Conservation (phyloP, 805 yeast species). For the Candida pini region DNA sequence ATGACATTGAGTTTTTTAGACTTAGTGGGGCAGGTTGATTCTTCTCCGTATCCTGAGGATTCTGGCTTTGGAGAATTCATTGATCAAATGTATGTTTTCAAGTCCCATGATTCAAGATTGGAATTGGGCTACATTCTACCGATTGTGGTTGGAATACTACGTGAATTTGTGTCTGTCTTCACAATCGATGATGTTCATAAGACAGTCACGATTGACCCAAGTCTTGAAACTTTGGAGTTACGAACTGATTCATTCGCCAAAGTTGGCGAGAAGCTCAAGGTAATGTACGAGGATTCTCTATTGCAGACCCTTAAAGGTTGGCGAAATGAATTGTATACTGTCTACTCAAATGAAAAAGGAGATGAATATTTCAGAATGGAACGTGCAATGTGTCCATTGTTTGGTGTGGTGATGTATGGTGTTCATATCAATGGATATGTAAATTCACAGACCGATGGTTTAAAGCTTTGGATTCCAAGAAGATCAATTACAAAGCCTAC, state of each 20-base stretch:
- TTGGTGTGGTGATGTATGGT: slow-evolving; percentile 90
- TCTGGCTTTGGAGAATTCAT: slow-evolving; percentile 7
- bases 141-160: slow-evolving; percentile 27
- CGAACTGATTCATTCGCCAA: slow-evolving; percentile 36
- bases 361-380: slow-evolving; percentile 74
- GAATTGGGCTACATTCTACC: slow-evolving; percentile 36
- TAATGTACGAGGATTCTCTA: slow-evolving; percentile 21
- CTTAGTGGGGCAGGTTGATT: slow-evolving; percentile 26
- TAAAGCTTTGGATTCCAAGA: slow-evolving; percentile 78
- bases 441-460: slow-evolving; percentile 24
- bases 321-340: slow-evolving; percentile 79
- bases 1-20: slow-evolving; percentile 17
- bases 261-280: slow-evolving; percentile 39
- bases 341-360: slow-evolving; percentile 48
- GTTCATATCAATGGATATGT: slow-evolving; percentile 81
- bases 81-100: slow-evolving; percentile 26
- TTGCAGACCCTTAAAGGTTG: slow-evolving; percentile 56
- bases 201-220: slow-evolving; percentile 25
- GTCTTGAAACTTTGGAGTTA: slow-evolving; percentile 33
- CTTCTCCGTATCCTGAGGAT: slow-evolving; percentile 26
- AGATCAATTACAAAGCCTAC: slow-evolving; percentile 77
- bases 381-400: slow-evolving; percentile 70
- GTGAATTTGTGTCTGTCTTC: slow-evolving; percentile 15
- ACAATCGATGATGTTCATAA: slow-evolving; percentile 21
- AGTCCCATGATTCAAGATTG: slow-evolving; percentile 31